phyloP scores from a whole-genome alignment of 2,329 filamentous ascomycete genomes.

The Neopestalotiopsis rosae region DNA sequence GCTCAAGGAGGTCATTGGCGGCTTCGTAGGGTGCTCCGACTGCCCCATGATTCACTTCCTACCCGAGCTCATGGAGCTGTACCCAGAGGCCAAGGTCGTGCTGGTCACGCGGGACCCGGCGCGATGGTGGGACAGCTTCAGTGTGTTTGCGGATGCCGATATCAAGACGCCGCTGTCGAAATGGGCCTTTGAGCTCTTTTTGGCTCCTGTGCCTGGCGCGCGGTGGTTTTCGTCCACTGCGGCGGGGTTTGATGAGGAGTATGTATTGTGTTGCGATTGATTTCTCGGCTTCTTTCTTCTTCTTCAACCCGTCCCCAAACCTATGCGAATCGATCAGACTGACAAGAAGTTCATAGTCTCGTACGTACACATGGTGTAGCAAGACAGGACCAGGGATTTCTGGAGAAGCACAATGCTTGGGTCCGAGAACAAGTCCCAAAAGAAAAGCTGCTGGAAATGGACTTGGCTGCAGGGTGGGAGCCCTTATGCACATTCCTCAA shows the following conservation, averaged over 20 bases:
- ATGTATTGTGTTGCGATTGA: background rate
- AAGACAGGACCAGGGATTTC: background rate
- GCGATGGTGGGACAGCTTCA: slow-evolving; percentile 39
- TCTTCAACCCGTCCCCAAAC: background rate
- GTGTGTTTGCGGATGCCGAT: background rate
- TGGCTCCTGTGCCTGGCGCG: slow-evolving; percentile 18
- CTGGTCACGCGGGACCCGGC: slow-evolving; percentile 41
- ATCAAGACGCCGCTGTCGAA: slow-evolving; percentile 9
- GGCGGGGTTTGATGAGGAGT: slow-evolving; percentile 16
- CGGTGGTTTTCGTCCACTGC: slow-evolving; percentile 18
- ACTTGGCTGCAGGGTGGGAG: slow-evolving; percentile 29
- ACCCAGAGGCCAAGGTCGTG: slow-evolving; percentile 53
- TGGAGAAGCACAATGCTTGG: slow-evolving; percentile 17
- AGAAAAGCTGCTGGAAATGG: slow-evolving; percentile 27
- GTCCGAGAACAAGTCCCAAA: slow-evolving; percentile 15
- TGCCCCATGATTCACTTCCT: slow-evolving; percentile 45
- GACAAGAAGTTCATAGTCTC: background rate
- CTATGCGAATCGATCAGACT: background rate
- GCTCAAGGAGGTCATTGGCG: slow-evolving; percentile 42
- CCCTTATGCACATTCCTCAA: slow-evolving; percentile 32
- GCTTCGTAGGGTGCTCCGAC: slow-evolving; percentile 52
- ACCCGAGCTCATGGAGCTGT: slow-evolving; percentile 50
- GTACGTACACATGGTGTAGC: background rate
- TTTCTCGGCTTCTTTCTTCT: background rate
- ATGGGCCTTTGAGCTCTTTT: slow-evolving; percentile 1